These are phyloP conservation scores for Stereocaulon alpinum DNA, from an alignment of 495 filamentous ascomycete species.

Conservation along the genomic window DNA sequence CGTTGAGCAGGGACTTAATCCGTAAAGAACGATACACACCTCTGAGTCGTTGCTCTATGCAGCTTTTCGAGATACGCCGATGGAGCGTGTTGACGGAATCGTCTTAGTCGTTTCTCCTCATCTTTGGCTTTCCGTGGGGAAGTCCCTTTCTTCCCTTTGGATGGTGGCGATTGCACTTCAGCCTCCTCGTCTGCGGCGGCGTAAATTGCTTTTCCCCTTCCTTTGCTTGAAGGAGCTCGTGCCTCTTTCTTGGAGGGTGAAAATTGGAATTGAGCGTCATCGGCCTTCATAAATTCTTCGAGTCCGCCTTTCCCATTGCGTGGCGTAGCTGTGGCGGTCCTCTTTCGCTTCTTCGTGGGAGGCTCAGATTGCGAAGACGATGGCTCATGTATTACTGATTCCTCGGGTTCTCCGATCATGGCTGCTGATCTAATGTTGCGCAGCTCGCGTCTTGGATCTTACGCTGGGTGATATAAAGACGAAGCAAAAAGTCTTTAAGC, in stretches of 20 bases:
- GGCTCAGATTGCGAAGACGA: too few relatives aligned
- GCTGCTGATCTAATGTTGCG: not conserved
- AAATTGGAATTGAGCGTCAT: too few relatives aligned
- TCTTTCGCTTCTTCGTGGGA: conserved; percentile 12
- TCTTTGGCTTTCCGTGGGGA: conserved; percentile 8
- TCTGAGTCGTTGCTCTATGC: conserved; percentile 34
- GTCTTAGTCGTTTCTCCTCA: conserved; percentile 34
- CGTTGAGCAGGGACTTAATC: not conserved
- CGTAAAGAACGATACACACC: conserved; percentile 24
- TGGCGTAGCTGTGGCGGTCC: not conserved
- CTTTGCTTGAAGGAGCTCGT: not conserved
- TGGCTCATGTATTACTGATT: not conserved
- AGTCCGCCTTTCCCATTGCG: too few relatives aligned
- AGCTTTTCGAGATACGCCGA: conserved; percentile 32
- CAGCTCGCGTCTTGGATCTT: not conserved
- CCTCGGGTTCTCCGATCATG: not conserved
- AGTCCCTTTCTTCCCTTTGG: conserved; percentile 23
- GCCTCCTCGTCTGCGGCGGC: conserved; percentile 19
- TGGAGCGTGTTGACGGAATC: conserved; percentile 33
- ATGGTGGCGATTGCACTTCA: not conserved
- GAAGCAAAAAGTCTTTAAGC: too few relatives aligned
- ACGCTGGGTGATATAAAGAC: too few relatives aligned
- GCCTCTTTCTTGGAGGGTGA: too few relatives aligned
- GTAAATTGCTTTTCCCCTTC: conserved; percentile 17
- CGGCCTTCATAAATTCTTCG: too few relatives aligned